Conservation (phyloP, 805 yeast genomes). For the Suhomyces kilbournensis region DNA sequence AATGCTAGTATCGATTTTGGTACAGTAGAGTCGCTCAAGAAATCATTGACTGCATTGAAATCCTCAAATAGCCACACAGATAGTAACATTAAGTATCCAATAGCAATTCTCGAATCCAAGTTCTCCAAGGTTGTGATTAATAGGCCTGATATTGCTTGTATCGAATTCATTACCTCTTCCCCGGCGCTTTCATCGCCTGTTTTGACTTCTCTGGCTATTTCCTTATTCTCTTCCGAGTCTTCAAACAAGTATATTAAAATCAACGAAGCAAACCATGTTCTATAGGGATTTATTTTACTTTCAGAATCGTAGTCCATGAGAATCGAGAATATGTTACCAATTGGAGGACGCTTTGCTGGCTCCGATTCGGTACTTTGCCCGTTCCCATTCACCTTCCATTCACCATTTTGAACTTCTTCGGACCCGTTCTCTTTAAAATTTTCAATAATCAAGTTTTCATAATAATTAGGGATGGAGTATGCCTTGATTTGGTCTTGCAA, state of each 20-base stretch:
- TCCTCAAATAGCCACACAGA: conserved; percentile 79
- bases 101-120: conserved; percentile 68
- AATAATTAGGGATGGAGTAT: conserved; percentile 25
- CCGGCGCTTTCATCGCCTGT: conserved; percentile 59
- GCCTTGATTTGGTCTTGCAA: conserved; percentile 61
- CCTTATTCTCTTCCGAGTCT: conserved; percentile 49
- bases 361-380: conserved; percentile 5
- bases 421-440: conserved; percentile 7
- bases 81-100: conserved; percentile 74
- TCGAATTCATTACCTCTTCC: conserved; percentile 66
- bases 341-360: conserved; percentile 9
- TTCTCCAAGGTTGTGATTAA: conserved; percentile 60
- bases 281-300: conserved; percentile 74
- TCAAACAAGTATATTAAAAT: conserved; percentile 62
- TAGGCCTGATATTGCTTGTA: conserved; percentile 77
- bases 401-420: background rate
- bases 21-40: conserved; percentile 64
- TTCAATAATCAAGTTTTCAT: conserved; percentile 4
- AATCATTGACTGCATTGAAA: conserved; percentile 67
- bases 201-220: conserved; percentile 44
- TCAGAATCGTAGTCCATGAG: conserved; percentile 71
- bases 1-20: conserved; percentile 67
- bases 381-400: background rate
- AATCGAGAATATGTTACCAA: conserved; percentile 64
- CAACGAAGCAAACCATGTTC: conserved; percentile 77